Conservation (phyloP, 2,329 filamentous ascomycete genomes). For the Verticillium isaacii region DNA sequence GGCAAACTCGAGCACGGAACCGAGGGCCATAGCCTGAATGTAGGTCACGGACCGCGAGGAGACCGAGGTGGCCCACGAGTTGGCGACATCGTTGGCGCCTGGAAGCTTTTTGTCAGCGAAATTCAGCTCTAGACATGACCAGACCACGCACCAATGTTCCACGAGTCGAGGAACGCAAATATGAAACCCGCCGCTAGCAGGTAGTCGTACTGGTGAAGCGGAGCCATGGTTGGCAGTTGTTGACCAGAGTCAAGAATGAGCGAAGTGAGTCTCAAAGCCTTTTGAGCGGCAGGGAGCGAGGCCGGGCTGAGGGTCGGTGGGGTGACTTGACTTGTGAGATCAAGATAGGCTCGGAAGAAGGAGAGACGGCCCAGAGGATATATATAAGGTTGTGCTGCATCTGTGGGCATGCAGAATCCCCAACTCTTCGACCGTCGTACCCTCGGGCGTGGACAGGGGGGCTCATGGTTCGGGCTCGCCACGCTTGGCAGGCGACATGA, state of each 20-base stretch:
- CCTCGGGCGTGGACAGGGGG: background rate
- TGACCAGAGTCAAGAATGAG: background rate
- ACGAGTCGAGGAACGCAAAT: constrained; percentile 62
- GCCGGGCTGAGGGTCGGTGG: background rate
- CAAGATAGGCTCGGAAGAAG: background rate
- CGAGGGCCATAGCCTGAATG: constrained; percentile 40
- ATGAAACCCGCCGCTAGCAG: constrained; percentile 60
- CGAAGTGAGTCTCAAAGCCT: background rate
- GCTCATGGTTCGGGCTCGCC: background rate
- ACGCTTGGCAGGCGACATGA: background rate
- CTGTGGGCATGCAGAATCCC: background rate
- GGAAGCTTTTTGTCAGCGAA: too few species aligned
- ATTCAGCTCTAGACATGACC: background rate
- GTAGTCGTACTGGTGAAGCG: constrained; percentile 53
- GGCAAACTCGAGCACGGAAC: constrained; percentile 41
- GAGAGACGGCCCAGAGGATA: background rate
- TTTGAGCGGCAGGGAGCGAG: background rate
- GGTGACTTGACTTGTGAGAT: background rate
- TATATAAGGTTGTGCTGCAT: background rate
- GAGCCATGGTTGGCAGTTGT: background rate
- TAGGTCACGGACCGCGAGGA: constrained; percentile 54
- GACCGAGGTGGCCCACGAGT: constrained; percentile 58
- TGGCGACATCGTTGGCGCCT: constrained; percentile 51
- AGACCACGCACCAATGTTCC: constrained; percentile 51
- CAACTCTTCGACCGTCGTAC: too few species aligned